Evolutionary conservation across 164 flowering plant species (phyloP), one percentile per base, ranked within the genome.

Genomic region (Aristolochia fimbriata): DNA sequence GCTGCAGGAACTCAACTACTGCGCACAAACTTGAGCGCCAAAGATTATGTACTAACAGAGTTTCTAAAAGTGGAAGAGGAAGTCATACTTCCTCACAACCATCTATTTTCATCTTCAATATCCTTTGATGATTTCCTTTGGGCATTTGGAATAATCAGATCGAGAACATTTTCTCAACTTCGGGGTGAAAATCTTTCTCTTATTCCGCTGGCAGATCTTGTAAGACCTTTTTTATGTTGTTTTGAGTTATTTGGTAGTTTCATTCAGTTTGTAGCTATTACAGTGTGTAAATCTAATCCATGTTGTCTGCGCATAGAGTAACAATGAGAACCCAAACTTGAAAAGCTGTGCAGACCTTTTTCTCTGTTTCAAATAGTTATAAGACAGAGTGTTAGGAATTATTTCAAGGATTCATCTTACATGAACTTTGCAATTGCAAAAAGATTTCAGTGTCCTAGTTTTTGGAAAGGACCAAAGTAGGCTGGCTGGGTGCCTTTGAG

Each of bases 121-220:
- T 84, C 92, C 19, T 54, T 72, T 54, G 85, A 81, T 53, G 97
- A 93, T 65, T 93, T 93, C 78, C 62, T 84, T 10, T 93, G 97
- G 98, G 98, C 97, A 62, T 93, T 93, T 74, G 97, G 88, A 49
- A 79, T 87, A 46, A 86, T 93, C 45, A 82, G 88, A 70, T 93
- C 98, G 60, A 80, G 96, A 65, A 86, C 92, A 67, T 90, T 93
- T 72, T 84, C 98, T 33, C 87, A 86, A 45, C 86, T 87, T 59
- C 84, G 92, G 31, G 95, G 91, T 43, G 82, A 90, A 76, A 81
- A 84, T 69, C 94, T 93, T 65, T 86, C 88, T 50, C 67, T 93
- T 43, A 71, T 93, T 65, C 98, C 98, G 60, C 75, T 84, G 15
- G 98, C 87, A 30, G 96, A 89, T 69, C 74, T 87, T 85, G 97